phyloP scores from a whole-genome alignment of 352 stramenopile species.

The Pythium chondricola region DNA sequence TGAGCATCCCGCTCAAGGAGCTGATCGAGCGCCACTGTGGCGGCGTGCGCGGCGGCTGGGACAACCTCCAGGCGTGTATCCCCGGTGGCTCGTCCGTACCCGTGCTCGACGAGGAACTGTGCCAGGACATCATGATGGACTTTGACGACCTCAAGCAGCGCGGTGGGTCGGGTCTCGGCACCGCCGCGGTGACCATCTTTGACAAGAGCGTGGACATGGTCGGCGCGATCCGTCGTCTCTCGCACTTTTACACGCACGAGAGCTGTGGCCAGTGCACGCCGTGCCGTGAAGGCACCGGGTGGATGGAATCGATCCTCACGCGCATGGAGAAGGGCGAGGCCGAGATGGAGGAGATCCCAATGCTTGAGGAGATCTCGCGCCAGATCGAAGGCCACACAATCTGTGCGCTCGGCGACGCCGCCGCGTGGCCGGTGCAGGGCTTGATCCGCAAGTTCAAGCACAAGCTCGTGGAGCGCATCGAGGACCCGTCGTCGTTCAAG shows the following conservation, averaged over 20 bases:
- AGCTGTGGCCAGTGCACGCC: constrained; percentile 99
- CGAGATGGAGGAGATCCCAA: constrained; percentile 97
- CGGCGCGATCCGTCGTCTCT: constrained; percentile 95
- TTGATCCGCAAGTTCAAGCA: constrained; percentile 98
- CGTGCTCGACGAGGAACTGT: constrained; percentile 91
- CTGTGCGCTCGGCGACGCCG: constrained; percentile 98
- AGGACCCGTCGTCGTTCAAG: constrained; percentile 94
- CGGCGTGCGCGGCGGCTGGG: constrained; percentile 97
- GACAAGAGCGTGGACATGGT: constrained; percentile 99
- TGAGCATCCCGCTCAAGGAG: constrained; percentile 97
- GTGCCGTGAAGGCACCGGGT: constrained; percentile 97
- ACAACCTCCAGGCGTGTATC: constrained; percentile 98
- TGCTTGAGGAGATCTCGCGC: constrained; percentile 99
- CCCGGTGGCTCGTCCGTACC: constrained; percentile 95
- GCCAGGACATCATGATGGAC: constrained; percentile 98
- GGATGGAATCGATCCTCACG: constrained; percentile 96
- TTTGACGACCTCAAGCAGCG: constrained; percentile 98
- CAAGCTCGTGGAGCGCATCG: constrained; percentile 97
- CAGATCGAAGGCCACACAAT: constrained; percentile 99
- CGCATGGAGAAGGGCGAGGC: constrained; percentile 98
- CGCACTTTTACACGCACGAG: constrained; percentile 99
- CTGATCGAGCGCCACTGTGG: constrained; percentile 99
- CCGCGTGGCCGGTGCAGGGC: constrained; percentile 99
- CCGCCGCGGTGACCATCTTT: constrained; percentile 98
- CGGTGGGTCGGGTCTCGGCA: constrained; percentile 94